A percentile compares a stretch with the other conserved stretches of the same genome.
phyloP scores from a whole-genome alignment of 2,329 filamentous ascomycete species.

The Exophiala oligosperma region DNA sequence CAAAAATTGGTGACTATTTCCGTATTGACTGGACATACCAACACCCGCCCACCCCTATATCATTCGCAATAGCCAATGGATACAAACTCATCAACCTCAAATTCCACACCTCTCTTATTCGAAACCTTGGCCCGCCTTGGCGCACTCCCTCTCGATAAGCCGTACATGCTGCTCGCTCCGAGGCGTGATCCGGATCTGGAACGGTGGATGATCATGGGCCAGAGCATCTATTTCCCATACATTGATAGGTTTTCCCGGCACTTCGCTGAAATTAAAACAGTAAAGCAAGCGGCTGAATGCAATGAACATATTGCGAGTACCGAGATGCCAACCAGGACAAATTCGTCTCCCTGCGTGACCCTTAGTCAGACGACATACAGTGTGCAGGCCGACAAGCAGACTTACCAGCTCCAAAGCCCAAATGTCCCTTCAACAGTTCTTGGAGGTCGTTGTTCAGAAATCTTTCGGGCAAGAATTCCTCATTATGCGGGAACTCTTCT shows the following conservation, averaged over 20 bases:
- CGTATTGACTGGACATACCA: too few relatives aligned
- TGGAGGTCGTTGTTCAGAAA: constrained; percentile 24
- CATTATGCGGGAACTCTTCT: constrained; percentile 14
- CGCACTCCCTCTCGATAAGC: constrained; percentile 21
- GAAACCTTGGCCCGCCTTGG: background rate
- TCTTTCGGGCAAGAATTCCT: constrained; percentile 23
- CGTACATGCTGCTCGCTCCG: constrained; percentile 24
- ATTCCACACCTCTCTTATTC: background rate
- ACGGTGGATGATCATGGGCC: constrained; percentile 23
- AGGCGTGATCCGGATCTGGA: constrained; percentile 28
- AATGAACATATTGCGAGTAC: constrained; percentile 32
- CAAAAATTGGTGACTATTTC: too few relatives aligned
- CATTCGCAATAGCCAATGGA: too few relatives aligned
- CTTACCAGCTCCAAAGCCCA: constrained; percentile 16
- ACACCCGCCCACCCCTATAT: too few relatives aligned
- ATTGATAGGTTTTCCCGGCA: constrained; percentile 8
- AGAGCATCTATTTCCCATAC: constrained; percentile 9
- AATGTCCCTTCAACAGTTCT: constrained; percentile 32
- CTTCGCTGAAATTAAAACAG: constrained; percentile 32
- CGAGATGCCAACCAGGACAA: constrained; percentile 37
- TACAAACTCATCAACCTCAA: background rate
- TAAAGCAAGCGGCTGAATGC: constrained; percentile 32
- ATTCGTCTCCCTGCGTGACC: constrained; percentile 29
- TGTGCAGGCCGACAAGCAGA: background rate
- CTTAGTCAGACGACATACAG: background rate